Evolutionary conservation across 495 filamentous ascomycete genomes (phyloP), one percentile per base, ranked within the genome.

Genomic region (Pyrenula massariospora): DNA sequence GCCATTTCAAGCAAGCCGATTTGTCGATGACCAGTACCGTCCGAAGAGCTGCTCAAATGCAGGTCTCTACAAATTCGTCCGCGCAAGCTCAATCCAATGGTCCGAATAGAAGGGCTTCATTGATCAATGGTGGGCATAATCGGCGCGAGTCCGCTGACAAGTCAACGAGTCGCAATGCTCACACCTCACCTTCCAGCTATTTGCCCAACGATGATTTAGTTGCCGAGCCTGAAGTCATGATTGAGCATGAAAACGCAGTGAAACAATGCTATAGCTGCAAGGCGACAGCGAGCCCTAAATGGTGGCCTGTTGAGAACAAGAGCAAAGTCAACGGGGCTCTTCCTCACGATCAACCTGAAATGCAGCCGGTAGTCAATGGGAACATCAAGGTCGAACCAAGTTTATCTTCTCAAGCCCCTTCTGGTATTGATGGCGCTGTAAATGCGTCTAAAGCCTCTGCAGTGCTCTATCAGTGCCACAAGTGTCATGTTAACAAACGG

Each of bases 1-100:
- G 80, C 54, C 91, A 86, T 48, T 96, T 88, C 75, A 99, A 97
- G 71, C 92, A 97, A 67, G 91, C 92, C 20, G 93, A 99, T 62
- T 77, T 92, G 21, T 80, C 86, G 19, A 70, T 95, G 55, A 96
- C 91, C 8, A 92, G 92, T 21, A 96, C 93, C 19, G 85, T 91
- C 48, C 84, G 93, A 21, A 96, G 95, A 65, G 92, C 94, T 21
- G 83, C 80, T 25, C 76, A 84, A 22, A 72, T 84, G 47, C 77
- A 84, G 52, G 73, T 78, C 36, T 74, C 75, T 3, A 70, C 74
- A 47, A 69, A 70, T 54, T 65, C 61, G 8, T 61, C 66, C 10
- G 66, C 69, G 11, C 68, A 65, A 5, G 56, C 63, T 57, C 62
- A 54, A 22, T 52, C 56, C 11, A 59, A 59, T 21, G 51, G 58